Percentiles rank a stretch among this genome's conserved stretches.
phyloP scores from a whole-genome alignment of 352 stramenopile genomes.

The Phytophthora pisi region DNA sequence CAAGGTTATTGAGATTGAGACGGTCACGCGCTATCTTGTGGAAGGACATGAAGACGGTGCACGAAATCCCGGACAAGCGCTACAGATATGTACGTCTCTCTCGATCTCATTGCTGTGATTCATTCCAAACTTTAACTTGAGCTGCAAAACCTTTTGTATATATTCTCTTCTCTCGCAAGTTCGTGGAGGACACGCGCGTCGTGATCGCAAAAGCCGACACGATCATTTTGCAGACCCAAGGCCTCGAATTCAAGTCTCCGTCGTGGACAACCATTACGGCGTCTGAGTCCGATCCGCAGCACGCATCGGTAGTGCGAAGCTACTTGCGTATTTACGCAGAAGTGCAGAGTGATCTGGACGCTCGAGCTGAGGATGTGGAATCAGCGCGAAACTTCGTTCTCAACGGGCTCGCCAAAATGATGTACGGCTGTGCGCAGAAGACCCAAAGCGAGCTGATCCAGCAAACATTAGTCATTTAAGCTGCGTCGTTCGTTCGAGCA shows the following conservation, averaged over 20 bases:
- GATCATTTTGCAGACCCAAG: constrained; percentile 23
- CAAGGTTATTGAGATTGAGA: constrained; percentile 30
- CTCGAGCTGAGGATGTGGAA: constrained; percentile 1
- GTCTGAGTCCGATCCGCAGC: neutral
- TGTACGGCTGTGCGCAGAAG: neutral
- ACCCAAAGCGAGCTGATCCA: neutral
- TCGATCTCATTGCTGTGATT: too few species aligned
- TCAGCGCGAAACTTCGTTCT: neutral
- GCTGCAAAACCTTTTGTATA: neutral
- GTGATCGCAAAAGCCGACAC: constrained; percentile 25
- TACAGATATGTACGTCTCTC: constrained; percentile 26
- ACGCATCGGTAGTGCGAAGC: neutral
- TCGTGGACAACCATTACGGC: neutral
- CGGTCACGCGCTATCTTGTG: constrained; percentile 23
- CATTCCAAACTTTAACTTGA: too few species aligned
- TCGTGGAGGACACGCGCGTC: constrained; percentile 21
- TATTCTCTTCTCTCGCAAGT: constrained; percentile 17
- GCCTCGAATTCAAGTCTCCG: neutral
- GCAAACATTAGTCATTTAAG: neutral
- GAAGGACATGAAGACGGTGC: constrained; percentile 25
- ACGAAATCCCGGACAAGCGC: constrained; percentile 28
- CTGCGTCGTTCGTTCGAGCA: neutral
- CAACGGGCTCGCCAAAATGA: neutral
- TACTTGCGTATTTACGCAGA: neutral
- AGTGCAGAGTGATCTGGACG: neutral